A percentile compares a stretch with the other conserved stretches of the same genome.
phyloP scores from a whole-genome alignment of 2,329 filamentous ascomycete genomes.

The Fusarium goolgardi region DNA sequence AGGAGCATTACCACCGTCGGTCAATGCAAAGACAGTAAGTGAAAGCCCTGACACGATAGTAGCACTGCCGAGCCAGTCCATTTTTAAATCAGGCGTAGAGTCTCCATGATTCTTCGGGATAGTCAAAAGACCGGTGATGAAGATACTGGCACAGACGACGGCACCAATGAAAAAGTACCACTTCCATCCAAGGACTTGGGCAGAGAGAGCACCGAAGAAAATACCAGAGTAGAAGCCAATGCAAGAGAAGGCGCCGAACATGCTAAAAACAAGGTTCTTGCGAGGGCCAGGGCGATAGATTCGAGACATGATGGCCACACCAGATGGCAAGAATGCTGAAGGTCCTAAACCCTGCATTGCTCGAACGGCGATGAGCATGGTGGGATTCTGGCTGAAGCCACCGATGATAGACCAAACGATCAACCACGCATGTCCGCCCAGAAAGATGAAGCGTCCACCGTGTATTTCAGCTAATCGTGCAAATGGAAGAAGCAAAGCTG shows the following conservation, averaged over 20 bases:
- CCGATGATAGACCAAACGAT: conserved; percentile 74
- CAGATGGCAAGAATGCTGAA: conserved; percentile 74
- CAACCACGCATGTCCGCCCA: conserved; percentile 72
- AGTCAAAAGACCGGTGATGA: conserved; percentile 55
- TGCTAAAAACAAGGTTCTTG: conserved; percentile 73
- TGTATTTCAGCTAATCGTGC: conserved; percentile 71
- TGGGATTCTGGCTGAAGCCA: conserved; percentile 73
- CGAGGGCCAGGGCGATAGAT: conserved; percentile 76
- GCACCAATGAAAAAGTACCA: conserved; percentile 78
- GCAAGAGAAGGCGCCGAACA: conserved; percentile 69
- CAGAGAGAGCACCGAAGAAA: conserved; percentile 72
- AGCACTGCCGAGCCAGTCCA: conserved; percentile 75
- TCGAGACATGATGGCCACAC: conserved; percentile 76
- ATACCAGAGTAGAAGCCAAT: conserved; percentile 74
- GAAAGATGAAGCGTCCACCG: conserved; percentile 70
- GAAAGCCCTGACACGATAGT: conserved; percentile 74
- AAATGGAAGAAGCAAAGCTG: conserved; percentile 69
- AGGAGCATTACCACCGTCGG: conserved; percentile 75
- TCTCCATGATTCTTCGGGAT: conserved; percentile 53
- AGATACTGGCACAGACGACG: conserved; percentile 57
- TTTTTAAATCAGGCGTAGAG: conserved; percentile 51
- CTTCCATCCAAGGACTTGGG: conserved; percentile 70
- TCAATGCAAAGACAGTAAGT: conserved; percentile 79
- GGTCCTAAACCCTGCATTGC: conserved; percentile 79
- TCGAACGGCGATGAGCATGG: conserved; percentile 78